Evolutionary conservation across 1,284 basidiomycete species (phyloP), one percentile per base, ranked within the genome.

Genomic region (Mycena sp.): DNA sequence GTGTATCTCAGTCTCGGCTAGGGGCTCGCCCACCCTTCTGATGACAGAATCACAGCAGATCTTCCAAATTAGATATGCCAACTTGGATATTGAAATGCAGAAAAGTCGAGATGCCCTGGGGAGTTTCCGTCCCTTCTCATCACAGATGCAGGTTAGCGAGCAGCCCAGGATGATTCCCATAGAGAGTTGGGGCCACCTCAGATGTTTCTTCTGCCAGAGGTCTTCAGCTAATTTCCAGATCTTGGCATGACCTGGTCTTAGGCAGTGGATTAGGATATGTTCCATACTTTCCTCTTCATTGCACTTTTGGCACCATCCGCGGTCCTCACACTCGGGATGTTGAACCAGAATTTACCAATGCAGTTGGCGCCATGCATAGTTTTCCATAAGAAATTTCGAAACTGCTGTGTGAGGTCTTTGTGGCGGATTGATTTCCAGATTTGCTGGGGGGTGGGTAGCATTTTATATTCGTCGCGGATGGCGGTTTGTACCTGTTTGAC

Each of bases 181-280:
- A 0, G 52, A 55, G 5, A 23, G 12, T 11, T n/a, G 49, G 37
- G 35, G 11, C 30, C 48, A 28, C 29, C 35, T n/a, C 40, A 52
- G 43, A 17, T 26, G 30, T 11, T 60, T 66, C 23, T 58, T 61
- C 12, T 26, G 16, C 68, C 66, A 69, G 2, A 70, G 35, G 6
- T 58, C 12, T 10, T 46, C 26, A 0, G 70, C 62, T 2, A 74
- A 56, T 0, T 54, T 26, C 74, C 74, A 76, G 16, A 75, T 54
- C 10, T 29, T 19, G 4, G 51, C 32, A 17, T 64, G 64, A 2
- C 70, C 74, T 0, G 61, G 53, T 0, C 63, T 49, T 0, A 30
- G n/a, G 61, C 76, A 77, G n/a, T 68, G 21, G 1, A 66, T 63
- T 0, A 77, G 66, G 4, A 76, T 74, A 50, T 77, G 76, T 4